phyloP scores from a whole-genome alignment of 2,329 filamentous ascomycete genomes.

The Incumbomyces lentus region DNA sequence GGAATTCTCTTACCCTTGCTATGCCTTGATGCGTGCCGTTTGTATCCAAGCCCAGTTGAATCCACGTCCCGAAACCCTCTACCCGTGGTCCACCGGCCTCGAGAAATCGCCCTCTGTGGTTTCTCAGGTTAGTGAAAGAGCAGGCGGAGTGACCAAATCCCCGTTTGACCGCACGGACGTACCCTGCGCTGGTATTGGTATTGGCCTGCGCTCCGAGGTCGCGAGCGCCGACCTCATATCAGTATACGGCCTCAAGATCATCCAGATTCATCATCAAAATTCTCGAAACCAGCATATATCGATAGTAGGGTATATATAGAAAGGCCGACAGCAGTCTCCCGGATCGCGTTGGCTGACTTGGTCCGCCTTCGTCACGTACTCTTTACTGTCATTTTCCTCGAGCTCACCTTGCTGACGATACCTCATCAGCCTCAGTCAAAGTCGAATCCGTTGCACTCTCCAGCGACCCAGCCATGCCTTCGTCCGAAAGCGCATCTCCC shows the following conservation, averaged over 20 bases:
- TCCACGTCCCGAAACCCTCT: neutral
- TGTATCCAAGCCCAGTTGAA: neutral
- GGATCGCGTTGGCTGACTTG: constrained; percentile 13
- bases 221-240: neutral
- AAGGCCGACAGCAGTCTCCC: constrained; percentile 6
- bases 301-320: constrained; percentile 9
- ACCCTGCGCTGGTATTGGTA: neutral
- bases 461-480: constrained; percentile 29
- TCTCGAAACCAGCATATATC: constrained; percentile 1
- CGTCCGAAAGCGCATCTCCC: constrained; percentile 56
- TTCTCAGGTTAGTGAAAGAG: neutral
- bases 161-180: neutral
- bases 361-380: constrained; percentile 1
- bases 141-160: neutral
- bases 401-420: constrained; percentile 20
- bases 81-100: neutral
- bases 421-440: constrained; percentile 15
- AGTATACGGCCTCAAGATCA: constrained; percentile 12
- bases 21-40: neutral
- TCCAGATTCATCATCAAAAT: constrained; percentile 15
- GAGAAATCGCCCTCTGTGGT: neutral
- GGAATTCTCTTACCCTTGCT: neutral
- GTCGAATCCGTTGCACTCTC: constrained; percentile 14
- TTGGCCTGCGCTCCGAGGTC: neutral
- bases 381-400: constrained; percentile 6